phyloP scores from a whole-genome alignment of 805 yeast species.

The Candida morakotiae region DNA sequence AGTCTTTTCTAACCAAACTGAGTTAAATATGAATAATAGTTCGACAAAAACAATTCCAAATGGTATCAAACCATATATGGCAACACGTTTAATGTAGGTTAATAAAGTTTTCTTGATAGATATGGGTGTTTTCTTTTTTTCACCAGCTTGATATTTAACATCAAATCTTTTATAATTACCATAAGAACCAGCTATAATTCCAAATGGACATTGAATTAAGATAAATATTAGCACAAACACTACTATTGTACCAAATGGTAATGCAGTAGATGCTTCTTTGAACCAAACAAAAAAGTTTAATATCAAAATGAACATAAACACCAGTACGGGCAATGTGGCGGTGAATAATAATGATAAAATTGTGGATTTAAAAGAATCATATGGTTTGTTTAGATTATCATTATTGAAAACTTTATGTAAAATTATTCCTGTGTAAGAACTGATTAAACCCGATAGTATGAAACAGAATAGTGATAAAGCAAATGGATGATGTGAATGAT shows the following conservation, averaged over 20 bases:
- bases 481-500: slow-evolving; percentile 50
- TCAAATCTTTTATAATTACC: slow-evolving; percentile 35
- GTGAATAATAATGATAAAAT: slow-evolving; percentile 27
- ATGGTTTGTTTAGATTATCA: slow-evolving; percentile 25
- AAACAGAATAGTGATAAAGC: slow-evolving; percentile 58
- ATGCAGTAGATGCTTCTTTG: slow-evolving; percentile 65
- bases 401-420: slow-evolving; percentile 54
- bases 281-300: slow-evolving; percentile 74
- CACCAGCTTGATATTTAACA: slow-evolving; percentile 15
- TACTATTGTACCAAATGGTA: slow-evolving; percentile 74
- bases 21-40: slow-evolving; percentile 63
- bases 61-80: slow-evolving; percentile 68
- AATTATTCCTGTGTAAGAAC: slow-evolving; percentile 70
- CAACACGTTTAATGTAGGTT: slow-evolving; percentile 4
- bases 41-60: slow-evolving; percentile 81
- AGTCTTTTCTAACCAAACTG: slow-evolving; percentile 77
- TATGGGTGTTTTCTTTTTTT: neutral
- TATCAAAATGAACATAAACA: slow-evolving; percentile 47
- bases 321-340: slow-evolving; percentile 42
- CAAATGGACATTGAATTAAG: slow-evolving; percentile 68
- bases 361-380: slow-evolving; percentile 11
- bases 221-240: slow-evolving; percentile 57
- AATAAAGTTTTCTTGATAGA: neutral
- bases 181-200: slow-evolving; percentile 64
- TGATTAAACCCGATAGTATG: slow-evolving; percentile 65